Base-by-base conservation (phyloP, 192 early-diverging fungal genomes). In the Mortierella hygrophila region DNA sequence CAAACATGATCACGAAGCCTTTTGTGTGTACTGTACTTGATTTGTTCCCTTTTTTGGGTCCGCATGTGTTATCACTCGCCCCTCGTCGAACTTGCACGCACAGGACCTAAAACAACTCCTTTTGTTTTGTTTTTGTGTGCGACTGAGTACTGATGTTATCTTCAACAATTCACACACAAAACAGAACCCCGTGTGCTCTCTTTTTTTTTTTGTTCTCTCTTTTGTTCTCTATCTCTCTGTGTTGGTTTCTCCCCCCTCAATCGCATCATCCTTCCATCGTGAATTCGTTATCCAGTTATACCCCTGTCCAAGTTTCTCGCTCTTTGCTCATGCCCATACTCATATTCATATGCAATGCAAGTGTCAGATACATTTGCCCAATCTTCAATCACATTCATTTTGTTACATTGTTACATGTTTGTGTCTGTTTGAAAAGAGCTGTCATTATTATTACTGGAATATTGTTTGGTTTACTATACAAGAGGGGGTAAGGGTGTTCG, bases 311-410 rank as follows among this genome's bases (percentile, higher is more conserved):
- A 13, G n/a, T 26, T 11, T 26, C 29, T 46, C 44, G 44, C 44
- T 46, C 13, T 32, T 1, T 65, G 55, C 55, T 60, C 55, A 60
- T 4, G 55, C 60, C 23, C 29, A 29, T 29, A 52, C 13, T 60
- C 55, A 60, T 23, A 26, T 23, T 65, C 60, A 65, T 65, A 65
- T 65, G 60, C 60, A 65, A 65, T 65, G 60, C 60, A 65, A 32
- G 60, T 65, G 60, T 65, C 60, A 65, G 60, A 65, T 65, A 29
- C 60, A 65, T 65, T 65, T 65, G 26, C 55, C 55, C n/a, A 26
- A 57, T 6, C n/a, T 52, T 52, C 49, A 52, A 57, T 26, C 60
- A 65, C 60, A 65, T 65, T 65, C 26, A 26, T n/a, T 32, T 32
- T 65, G 55, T 11, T 32, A 26, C 11, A 4, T 26, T 60, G 55